Evolutionary conservation across 2,329 filamentous ascomycete genomes (phyloP), one percentile per base, ranked within the genome.

Genomic region (Penicillium sclerotiorum): DNA sequence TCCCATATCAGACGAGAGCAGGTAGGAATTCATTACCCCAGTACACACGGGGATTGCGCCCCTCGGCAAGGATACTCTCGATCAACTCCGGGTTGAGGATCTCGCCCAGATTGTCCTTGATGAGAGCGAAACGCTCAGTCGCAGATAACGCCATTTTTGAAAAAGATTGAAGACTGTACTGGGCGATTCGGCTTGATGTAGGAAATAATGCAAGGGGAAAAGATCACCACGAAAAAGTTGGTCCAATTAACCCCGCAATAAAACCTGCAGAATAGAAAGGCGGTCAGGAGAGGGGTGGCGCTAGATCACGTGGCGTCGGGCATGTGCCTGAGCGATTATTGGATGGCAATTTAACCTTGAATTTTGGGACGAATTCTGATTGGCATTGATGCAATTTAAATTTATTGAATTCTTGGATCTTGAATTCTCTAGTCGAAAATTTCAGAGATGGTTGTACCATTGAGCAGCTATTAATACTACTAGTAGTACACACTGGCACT

Each of bases 61-160:
- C 63, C 42, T 68, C 60, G 1, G 53, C 55, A 9, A 72, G 50
- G 21, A 70, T 57, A 4, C 35, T 41, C 43, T 71, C 60, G 28
- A 71, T 61, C 6, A 70, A 50, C 45, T 79, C 90, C 20, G 85
- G 85, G 67, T 94, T 92, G 53, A 96, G 81, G 42, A 90, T 78
- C 77, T 96, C 91, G 54, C 86, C 84, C 51, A 95, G 79, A 71
- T 94, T 94, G 68, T 86, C 84, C 55, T 80, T 83, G 75, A 95
- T 95, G 65, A 95, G 82, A 52, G 79, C 45, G 27, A 40, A 47
- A 25, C 45, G 22, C n/a, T n/a, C n/a, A n/a, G n/a, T n/a, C n/a
- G n/a, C n/a, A n/a, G n/a, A n/a, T n/a, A n/a, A n/a, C n/a, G n/a
- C n/a, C n/a, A n/a, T n/a, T n/a, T n/a, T n/a, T n/a, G n/a, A n/a